Base-by-base conservation (phyloP, 306 rosid species). In the Herpetospermum pedunculosum region DNA sequence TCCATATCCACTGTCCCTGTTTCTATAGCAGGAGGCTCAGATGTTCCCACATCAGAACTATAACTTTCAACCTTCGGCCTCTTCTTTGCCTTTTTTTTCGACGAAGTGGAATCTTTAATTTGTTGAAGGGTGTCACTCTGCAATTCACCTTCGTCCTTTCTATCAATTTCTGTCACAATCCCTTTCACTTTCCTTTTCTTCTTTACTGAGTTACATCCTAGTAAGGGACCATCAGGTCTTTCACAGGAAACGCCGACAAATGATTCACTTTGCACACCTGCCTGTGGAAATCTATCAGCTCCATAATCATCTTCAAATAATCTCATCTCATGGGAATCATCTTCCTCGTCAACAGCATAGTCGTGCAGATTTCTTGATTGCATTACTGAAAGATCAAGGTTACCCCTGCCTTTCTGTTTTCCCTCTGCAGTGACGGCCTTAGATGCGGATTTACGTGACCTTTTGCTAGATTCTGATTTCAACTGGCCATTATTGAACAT, bases 111-210 rank as follows among this genome's bases (percentile, higher is more conserved):
- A 68, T 85, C 89, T 49, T 84, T 84, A 67, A 73, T 65, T 69
- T 67, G 84, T 44, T 50, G 71, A 69, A 76, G 58, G 26, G 74
- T 69, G 78, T 77, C 81, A 49, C 83, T 81, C 76, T 78, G 83
- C 58, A 80, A 78, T 52, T 82, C 83, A 50, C 79, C 84, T 73
- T 80, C 89, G 74, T 78, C 87, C 84, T 83, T 84, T 78, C 83
- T 78, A 78, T 77, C 71, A 32, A 62, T 43, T 72, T 83, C 88
- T 57, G 74, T 63, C 15, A 64, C 62, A 50, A 78, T 84, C 76
- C 65, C 84, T 80, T 90, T 92, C 83, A 80, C 82, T 81, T 92
- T 91, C 74, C 92, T 73, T 86, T 87, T 95, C 89, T 84, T 95
- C 13, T 74, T 72, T 47, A 70, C 77, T 30, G 85, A 64, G 82